Evolutionary conservation across 202 grass and related monocot species (phyloP), one percentile per base, ranked within the genome.

Genomic region (Dendrocalamus latiflorus): DNA sequence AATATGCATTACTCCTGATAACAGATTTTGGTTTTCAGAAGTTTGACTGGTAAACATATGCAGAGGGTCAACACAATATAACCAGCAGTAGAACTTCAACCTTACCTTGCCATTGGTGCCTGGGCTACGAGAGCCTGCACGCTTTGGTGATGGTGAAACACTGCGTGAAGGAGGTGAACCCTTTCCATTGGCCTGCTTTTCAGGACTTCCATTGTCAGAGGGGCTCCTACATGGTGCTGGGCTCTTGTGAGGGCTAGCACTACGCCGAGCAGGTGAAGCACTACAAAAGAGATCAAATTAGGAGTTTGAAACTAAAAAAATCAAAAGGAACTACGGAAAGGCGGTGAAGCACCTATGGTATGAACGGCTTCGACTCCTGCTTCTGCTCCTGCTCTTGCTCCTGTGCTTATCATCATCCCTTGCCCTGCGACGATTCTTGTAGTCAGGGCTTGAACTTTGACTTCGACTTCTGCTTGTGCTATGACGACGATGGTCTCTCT

Each of bases 241-340:
- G 72, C 85, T 93, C 70, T 80, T 93, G 67, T 2, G 74, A 74
- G 84, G 86, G 47, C 83, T 94, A 85, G 49, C 62, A 42, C 76
- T 86, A 17, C 18, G 71, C 60, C 72, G 67, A 67, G 37, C 51
- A 88, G 91, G 91, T 54, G 91, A 91, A 39, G 66, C 80, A 86
- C 88, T 89, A 42, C 11, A 53, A 25, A 76, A 65, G 2, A 76
- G 9, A 77, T 34, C 53, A 84, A 58, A 66, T 84, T 64, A 87
- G 55, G 65, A 71, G 41, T 48, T 64, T 11, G 4, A 30, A 79
- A 75, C 54, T n/a, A n/a, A 51, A 22, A 38, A n/a, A n/a, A n/a
- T n/a, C n/a, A n/a, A n/a, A 42, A 51, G 26, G 1, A 78, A 33
- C 8, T 58, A 58, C 30, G 15, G 1, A 60, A n/a, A 36, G 21